Evolutionary conservation across 441 rosid genomes (phyloP).

Genomic region (Aquilaria agallochum): DNA sequence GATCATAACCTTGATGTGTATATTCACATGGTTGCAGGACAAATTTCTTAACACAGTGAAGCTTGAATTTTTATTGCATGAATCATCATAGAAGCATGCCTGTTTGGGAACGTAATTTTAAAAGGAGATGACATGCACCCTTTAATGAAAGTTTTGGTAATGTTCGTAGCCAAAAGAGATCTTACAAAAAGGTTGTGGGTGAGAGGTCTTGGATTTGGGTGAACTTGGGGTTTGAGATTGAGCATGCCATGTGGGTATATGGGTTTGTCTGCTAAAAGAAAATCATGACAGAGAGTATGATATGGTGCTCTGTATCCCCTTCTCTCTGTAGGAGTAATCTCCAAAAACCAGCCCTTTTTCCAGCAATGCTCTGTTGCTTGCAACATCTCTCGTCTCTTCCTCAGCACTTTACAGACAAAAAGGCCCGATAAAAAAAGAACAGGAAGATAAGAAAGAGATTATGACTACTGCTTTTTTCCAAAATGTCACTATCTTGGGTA

Average conservation of each 20-base stretch:
- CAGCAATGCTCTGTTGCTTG: slow-evolving; percentile 40
- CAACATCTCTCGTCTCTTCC: slow-evolving; percentile 9
- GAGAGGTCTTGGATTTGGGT: background rate
- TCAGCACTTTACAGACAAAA: too few species aligned
- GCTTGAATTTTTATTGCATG: too few species aligned
- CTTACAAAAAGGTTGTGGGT: slow-evolving; percentile 23
- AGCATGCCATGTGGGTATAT: slow-evolving; percentile 10
- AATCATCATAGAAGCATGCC: too few species aligned
- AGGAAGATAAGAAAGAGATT: too few species aligned
- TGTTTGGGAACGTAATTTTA: too few species aligned
- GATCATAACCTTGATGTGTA: too few species aligned
- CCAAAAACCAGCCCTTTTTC: slow-evolving; percentile 33
- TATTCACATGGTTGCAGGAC: too few species aligned
- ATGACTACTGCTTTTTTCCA: slow-evolving; percentile 5
- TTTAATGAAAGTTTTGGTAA: too few species aligned
- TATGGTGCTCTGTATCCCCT: slow-evolving; percentile 3
- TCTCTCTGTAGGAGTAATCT: slow-evolving; percentile 23
- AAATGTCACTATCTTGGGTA: slow-evolving; percentile 31
- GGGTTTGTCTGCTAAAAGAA: slow-evolving; percentile 27
- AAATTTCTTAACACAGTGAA: too few species aligned
- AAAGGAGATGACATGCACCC: too few species aligned
- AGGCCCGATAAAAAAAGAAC: background rate
- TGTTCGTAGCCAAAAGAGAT: slow-evolving; percentile 6
- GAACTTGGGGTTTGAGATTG: too few species aligned
- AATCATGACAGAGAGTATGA: slow-evolving; percentile 12